Evolutionary conservation across 495 filamentous ascomycete species (phyloP), one percentile per base, ranked within the genome.

Genomic region (Lophiotrema nucula): DNA sequence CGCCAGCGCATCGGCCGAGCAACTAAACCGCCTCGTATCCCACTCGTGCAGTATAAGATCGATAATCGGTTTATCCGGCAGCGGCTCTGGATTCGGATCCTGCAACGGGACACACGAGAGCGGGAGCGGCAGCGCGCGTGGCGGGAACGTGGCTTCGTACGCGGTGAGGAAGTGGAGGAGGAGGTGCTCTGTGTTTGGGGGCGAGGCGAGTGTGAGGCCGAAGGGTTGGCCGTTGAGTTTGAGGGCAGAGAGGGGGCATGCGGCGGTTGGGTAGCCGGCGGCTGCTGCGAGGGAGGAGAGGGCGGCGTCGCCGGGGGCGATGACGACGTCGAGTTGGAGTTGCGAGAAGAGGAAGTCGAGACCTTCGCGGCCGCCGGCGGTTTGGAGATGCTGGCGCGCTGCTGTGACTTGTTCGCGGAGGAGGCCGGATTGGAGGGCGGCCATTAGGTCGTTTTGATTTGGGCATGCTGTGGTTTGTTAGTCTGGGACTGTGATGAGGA

Each of bases 231-330:
- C 62, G 59, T 66, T 66, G 21, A 67, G 48, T 26, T 64, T 63
- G 10, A 67, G 56, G 2, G 60, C 57, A 6, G 52, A 51, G 16
- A 69, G 64, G 10, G 66, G 66, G 22, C 60, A 57, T 8, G 58
- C 58, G 26, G 66, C 66, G 10, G 63, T 64, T 1, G 66, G 66
- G 53, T 61, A 69, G 53, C 66, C 66, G n/a, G 63, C 62, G n/a
- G 64, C 60, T 13, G 59, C 59, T 10, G 63, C 60, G 42, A 66
- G 56, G 18, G 56, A 60, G 46, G 56, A 67, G 37, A 69, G 56
- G 0, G 52, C 59, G 15, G 53, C 60, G 46, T 69, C 66, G 39
- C 63, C 66, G 10, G 66, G 63, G 5, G 64, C 45, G 6, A 58
- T 43, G 25, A 69, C 47, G 27, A 69, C 27, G 37, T 69, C 64